Conservation (phyloP, 2,329 filamentous ascomycete species). For the Colletotrichum chlorophyti region DNA sequence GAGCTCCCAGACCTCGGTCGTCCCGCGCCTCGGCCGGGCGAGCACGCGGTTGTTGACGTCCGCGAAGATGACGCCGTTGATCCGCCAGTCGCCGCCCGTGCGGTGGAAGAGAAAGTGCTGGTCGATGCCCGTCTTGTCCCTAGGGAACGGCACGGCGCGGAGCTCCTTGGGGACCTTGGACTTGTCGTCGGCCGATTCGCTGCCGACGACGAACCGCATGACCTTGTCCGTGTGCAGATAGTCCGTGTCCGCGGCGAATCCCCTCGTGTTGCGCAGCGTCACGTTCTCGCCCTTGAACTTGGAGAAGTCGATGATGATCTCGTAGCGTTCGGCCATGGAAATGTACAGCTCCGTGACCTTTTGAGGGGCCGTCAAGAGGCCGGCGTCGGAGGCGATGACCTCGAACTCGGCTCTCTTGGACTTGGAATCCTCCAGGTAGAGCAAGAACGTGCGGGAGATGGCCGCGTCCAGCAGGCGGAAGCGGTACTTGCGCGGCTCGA, state of each 20-base stretch:
- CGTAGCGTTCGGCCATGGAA: conserved; percentile 59
- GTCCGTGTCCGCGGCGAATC: conserved; percentile 47
- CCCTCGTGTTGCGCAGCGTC: conserved; percentile 51
- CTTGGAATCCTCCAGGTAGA: conserved; percentile 44
- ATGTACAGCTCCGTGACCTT: conserved; percentile 48
- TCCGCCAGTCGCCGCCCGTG: conserved; percentile 40
- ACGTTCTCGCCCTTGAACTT: conserved; percentile 54
- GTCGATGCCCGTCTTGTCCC: conserved; percentile 22
- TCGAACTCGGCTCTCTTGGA: conserved; percentile 45
- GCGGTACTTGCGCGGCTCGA: conserved; percentile 62
- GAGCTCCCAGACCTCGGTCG: conserved; percentile 49
- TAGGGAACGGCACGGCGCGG: conserved; percentile 26
- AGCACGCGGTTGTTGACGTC: conserved; percentile 50
- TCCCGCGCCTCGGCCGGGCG: conserved; percentile 46
- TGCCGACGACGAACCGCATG: conserved; percentile 50
- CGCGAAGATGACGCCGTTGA: conserved; percentile 50
- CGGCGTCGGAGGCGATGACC: conserved; percentile 56
- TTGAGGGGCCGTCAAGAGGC: conserved; percentile 51
- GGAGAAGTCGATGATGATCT: conserved; percentile 57
- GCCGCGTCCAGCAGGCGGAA: conserved; percentile 55
- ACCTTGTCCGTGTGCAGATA: conserved; percentile 53
- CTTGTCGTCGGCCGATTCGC: conserved; percentile 36
- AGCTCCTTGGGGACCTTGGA: conserved; percentile 31
- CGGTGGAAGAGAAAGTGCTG: conserved; percentile 30
- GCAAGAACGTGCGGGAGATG: conserved; percentile 47